Conservation (phyloP, 805 yeast species). For the Suhomyces xylopsoci region DNA sequence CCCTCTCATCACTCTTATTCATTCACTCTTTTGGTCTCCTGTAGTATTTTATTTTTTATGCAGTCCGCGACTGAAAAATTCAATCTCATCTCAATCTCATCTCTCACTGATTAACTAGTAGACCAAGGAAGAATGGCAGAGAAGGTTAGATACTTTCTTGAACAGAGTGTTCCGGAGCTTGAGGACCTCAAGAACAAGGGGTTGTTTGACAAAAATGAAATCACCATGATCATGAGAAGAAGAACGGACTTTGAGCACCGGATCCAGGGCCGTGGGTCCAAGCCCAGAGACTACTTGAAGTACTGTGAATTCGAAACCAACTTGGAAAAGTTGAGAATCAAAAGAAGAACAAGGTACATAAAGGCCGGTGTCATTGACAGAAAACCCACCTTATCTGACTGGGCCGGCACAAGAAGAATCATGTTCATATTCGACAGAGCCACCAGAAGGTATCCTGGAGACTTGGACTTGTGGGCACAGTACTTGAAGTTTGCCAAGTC, state of each 20-base stretch:
- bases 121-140: conserved; percentile 28
- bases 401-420: conserved; percentile 81
- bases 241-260: conserved; percentile 96
- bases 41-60: neutral
- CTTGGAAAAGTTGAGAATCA: conserved; percentile 72
- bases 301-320: conserved; percentile 80
- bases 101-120: neutral
- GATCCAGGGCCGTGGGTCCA: conserved; percentile 78
- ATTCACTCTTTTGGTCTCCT: too few relatives aligned
- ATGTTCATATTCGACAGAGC: conserved; percentile 82
- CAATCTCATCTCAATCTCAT: neutral
- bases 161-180: conserved; percentile 82
- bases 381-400: conserved; percentile 71
- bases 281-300: conserved; percentile 68
- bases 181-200: conserved; percentile 83
- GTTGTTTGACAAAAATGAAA: conserved; percentile 77
- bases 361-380: conserved; percentile 55
- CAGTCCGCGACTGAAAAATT: neutral
- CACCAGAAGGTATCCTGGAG: conserved; percentile 73
- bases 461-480: conserved; percentile 71
- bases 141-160: conserved; percentile 51
- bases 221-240: conserved; percentile 80
- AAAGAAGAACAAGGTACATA: conserved; percentile 62
- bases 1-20: too few relatives aligned
- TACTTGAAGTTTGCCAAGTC: conserved; percentile 68